Conservation (phyloP, 495 filamentous ascomycete species). For the Podospora bellae-mahoneyi region DNA sequence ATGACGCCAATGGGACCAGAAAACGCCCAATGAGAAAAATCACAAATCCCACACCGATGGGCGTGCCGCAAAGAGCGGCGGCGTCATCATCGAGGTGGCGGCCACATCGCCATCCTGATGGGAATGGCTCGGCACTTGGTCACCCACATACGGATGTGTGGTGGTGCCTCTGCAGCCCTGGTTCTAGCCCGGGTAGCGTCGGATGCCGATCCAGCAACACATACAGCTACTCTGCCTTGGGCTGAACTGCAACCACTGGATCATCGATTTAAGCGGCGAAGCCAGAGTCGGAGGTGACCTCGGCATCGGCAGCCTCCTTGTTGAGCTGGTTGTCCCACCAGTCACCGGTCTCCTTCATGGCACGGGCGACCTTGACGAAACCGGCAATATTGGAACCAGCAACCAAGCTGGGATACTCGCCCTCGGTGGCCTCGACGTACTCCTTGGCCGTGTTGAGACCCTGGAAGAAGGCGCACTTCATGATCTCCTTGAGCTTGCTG, state of each 20-base stretch:
- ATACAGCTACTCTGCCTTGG: not conserved
- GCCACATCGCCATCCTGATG: not conserved
- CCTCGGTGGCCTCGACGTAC: slow-evolving; percentile 73
- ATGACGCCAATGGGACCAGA: not conserved
- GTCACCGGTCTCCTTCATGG: slow-evolving; percentile 96
- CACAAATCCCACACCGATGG: not conserved
- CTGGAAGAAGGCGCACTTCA: slow-evolving; percentile 90
- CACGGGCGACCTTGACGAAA: slow-evolving; percentile 90
- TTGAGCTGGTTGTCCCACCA: slow-evolving; percentile 62
- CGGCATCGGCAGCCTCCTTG: not conserved
- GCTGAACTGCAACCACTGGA: not conserved
- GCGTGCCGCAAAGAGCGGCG: not conserved
- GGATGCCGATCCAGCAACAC: not conserved
- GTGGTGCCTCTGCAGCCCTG: not conserved
- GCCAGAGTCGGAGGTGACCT: slow-evolving; percentile 1
- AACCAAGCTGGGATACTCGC: slow-evolving; percentile 83
- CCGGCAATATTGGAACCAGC: slow-evolving; percentile 96
- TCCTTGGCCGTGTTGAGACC: slow-evolving; percentile 85
- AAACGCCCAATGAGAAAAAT: not conserved
- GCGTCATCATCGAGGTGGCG: not conserved
- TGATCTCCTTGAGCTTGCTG: slow-evolving; percentile 85
- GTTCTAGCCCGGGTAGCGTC: not conserved
- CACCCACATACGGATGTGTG: not conserved
- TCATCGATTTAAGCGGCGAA: not conserved
- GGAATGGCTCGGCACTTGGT: not conserved